These are phyloP conservation scores for Pisolithus marmoratus DNA, from an alignment of 768 basidiomycete species.

Conservation along the genomic window DNA sequence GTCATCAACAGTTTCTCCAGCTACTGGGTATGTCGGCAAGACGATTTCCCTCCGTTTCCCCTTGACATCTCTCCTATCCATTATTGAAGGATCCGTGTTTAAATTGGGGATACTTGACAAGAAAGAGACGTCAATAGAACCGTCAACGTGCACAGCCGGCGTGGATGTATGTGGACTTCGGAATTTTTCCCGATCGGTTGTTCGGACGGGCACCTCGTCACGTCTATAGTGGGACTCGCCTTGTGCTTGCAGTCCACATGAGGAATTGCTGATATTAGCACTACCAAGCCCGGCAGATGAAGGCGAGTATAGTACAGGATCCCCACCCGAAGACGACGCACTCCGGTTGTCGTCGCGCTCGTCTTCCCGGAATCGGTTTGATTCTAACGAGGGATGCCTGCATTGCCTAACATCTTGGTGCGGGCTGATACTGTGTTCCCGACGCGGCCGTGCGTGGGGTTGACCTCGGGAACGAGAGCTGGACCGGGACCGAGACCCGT, in stretches of 20 bases:
- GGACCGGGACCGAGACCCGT: slow-evolving; percentile 16
- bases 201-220: too few species aligned
- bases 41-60: slow-evolving; percentile 4
- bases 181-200: neutral
- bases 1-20: neutral
- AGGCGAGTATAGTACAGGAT: too few species aligned
- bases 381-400: slow-evolving; percentile 7
- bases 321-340: too few species aligned
- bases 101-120: neutral
- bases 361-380: neutral
- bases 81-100: neutral
- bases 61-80: slow-evolving; percentile 1
- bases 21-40: neutral
- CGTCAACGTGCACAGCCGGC: neutral
- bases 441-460: neutral
- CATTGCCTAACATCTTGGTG: neutral
- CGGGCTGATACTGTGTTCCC: too few species aligned
- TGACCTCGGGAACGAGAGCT: slow-evolving; percentile 24
- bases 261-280: too few species aligned
- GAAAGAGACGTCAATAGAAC: neutral
- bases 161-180: neutral
- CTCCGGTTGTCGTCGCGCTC: too few species aligned
- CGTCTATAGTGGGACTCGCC: too few species aligned
- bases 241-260: too few species aligned
- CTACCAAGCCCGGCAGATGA: too few species aligned